These are phyloP conservation scores for Mucor racemosus DNA, from an alignment of 371 early-diverging fungal genomes.

Conservation along the genomic window DNA sequence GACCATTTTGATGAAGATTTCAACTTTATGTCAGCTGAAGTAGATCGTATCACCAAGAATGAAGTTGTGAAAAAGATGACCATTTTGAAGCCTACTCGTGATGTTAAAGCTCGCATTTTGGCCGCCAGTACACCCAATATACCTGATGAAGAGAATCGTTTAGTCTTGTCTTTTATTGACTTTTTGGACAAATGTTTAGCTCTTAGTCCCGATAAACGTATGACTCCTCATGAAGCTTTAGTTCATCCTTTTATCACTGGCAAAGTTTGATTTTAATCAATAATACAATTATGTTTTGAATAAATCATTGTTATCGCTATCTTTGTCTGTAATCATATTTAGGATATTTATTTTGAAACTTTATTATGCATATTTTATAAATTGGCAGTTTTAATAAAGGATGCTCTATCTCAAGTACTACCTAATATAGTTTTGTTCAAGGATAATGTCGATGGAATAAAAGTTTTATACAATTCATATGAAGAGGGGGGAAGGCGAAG, in stretches of 20 bases:
- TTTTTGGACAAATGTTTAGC: slow-evolving; percentile 86
- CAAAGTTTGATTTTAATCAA: slow-evolving; percentile 22
- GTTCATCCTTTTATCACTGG: slow-evolving; percentile 86
- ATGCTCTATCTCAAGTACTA: too few species aligned
- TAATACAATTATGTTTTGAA: too few species aligned
- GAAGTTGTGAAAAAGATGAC: slow-evolving; percentile 70
- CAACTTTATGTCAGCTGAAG: slow-evolving; percentile 67
- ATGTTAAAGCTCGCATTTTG: slow-evolving; percentile 73
- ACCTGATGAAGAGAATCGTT: slow-evolving; percentile 58
- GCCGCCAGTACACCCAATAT: slow-evolving; percentile 49
- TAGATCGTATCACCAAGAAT: slow-evolving; percentile 75
- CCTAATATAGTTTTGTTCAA: too few species aligned
- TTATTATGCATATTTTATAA: too few species aligned
- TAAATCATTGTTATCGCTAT: too few species aligned
- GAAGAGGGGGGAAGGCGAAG: too few species aligned
- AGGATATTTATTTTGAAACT: too few species aligned
- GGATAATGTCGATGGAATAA: background rate
- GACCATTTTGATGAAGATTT: slow-evolving; percentile 89
- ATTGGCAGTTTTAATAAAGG: too few species aligned
- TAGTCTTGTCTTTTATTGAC: slow-evolving; percentile 69
- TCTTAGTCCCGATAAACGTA: slow-evolving; percentile 90
- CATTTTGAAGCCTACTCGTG: slow-evolving; percentile 70
- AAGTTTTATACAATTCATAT: background rate
- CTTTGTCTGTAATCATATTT: too few species aligned
- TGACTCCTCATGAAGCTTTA: slow-evolving; percentile 92